Conservation (phyloP, 2,329 filamentous ascomycete genomes). For the Elsinoe australis region DNA sequence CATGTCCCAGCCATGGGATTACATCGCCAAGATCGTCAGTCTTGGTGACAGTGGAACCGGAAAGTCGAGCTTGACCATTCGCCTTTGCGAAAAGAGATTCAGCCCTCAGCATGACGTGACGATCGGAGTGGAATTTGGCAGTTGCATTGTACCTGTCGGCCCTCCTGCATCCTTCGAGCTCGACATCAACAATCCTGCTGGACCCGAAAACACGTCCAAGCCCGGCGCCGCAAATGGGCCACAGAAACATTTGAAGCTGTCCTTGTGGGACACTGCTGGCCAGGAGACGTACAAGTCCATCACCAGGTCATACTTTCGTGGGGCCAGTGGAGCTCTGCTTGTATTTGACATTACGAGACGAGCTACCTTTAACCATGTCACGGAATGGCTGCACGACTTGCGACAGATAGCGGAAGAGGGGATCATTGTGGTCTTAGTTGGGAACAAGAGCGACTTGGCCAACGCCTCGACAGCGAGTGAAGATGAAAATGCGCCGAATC, state of each 20-base stretch:
- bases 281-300: slow-evolving; percentile 98
- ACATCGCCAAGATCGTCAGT: slow-evolving; percentile 97
- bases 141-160: slow-evolving; percentile 82
- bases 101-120: slow-evolving; percentile 92
- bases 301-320: slow-evolving; percentile 87
- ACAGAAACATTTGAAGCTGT: slow-evolving; percentile 83
- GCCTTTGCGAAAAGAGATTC: slow-evolving; percentile 94
- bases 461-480: slow-evolving; percentile 34
- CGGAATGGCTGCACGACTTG: slow-evolving; percentile 88
- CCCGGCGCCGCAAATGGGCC: slow-evolving; percentile 32
- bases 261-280: slow-evolving; percentile 90
- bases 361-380: slow-evolving; percentile 78
- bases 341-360: slow-evolving; percentile 91
- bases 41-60: slow-evolving; percentile 95
- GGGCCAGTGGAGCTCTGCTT: slow-evolving; percentile 67
- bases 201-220: slow-evolving; percentile 21
- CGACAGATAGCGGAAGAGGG: slow-evolving; percentile 91
- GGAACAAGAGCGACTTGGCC: slow-evolving; percentile 87
- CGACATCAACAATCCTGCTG: slow-evolving; percentile 44
- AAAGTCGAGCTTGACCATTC: slow-evolving; percentile 82
- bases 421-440: slow-evolving; percentile 89
- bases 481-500: slow-evolving; percentile 39
- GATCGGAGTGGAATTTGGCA: slow-evolving; percentile 94
- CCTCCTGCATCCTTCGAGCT: slow-evolving; percentile 62
- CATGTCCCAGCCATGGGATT: slow-evolving; percentile 76